These are phyloP conservation scores for Bolboschoenoplectus hybrid DNA, from an alignment of 202 grass and related monocot species.

Conservation along the genomic window DNA sequence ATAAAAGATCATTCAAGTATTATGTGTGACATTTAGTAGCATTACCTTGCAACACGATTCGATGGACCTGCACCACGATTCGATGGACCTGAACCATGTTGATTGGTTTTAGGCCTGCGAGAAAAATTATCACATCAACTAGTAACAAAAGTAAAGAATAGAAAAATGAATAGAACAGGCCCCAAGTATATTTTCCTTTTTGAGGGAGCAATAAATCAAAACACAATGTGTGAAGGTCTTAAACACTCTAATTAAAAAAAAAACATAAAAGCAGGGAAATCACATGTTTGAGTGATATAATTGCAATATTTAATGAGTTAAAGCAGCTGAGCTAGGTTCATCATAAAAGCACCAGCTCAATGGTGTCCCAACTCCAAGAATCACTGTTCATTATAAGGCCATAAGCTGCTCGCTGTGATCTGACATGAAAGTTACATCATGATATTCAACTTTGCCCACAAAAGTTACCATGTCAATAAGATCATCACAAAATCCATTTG, in stretches of 20 bases:
- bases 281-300: not conserved
- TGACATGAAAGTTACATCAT: not conserved
- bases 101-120: constrained; percentile 63
- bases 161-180: not conserved
- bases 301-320: not conserved
- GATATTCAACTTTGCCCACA: not conserved
- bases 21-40: not conserved
- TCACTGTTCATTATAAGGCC: not conserved
- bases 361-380: not conserved
- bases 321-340: not conserved
- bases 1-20: not conserved
- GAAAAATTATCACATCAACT: constrained; percentile 17
- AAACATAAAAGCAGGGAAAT: not conserved
- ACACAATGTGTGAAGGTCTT: not conserved
- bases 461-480: not conserved
- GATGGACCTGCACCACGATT: constrained; percentile 47
- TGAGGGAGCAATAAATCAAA: not conserved
- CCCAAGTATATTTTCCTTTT: not conserved
- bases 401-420: not conserved
- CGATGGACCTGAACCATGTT: constrained; percentile 48
- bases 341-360: not conserved
- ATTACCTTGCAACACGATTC: constrained; percentile 63
- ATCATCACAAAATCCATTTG: not conserved
- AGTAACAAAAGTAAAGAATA: not conserved
- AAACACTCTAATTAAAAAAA: not conserved